phyloP scores from a whole-genome alignment of 177 flowering plant species.

The Vitis hybrid region DNA sequence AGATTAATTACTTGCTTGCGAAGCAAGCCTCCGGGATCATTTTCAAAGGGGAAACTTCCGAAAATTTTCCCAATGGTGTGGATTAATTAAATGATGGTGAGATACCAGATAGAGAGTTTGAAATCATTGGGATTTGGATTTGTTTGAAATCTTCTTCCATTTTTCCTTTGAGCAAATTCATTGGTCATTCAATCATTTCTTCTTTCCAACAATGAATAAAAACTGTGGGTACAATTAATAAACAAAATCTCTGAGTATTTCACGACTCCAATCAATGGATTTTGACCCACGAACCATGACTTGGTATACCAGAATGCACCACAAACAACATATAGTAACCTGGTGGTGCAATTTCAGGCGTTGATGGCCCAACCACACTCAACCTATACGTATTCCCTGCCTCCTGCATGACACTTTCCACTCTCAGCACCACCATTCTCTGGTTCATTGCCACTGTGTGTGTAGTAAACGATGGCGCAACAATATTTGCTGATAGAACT shows the following conservation, averaged over 20 bases:
- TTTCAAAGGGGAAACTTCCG: too few relatives aligned
- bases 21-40: too few relatives aligned
- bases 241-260: not conserved
- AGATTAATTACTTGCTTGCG: too few relatives aligned
- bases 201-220: too few relatives aligned
- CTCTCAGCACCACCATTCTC: constrained; percentile 40
- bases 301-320: constrained; percentile 46
- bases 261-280: constrained; percentile 15
- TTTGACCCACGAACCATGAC: constrained; percentile 41
- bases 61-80: too few relatives aligned
- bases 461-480: constrained; percentile 58
- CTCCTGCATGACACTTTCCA: not conserved
- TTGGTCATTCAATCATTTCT: too few relatives aligned
- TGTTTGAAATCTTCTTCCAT: too few relatives aligned
- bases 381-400: not conserved
- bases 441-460: constrained; percentile 52
- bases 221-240: too few relatives aligned
- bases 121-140: too few relatives aligned
- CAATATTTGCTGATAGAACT: constrained; percentile 26
- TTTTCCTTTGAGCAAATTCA: too few relatives aligned
- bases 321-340: constrained; percentile 60
- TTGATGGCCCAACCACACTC: constrained; percentile 34
- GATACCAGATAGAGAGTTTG: too few relatives aligned
- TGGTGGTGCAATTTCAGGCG: constrained; percentile 46
- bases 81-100: too few relatives aligned